Conservation (phyloP, 1,139 yeast species). For the Scheffersomyces parashehatae region DNA sequence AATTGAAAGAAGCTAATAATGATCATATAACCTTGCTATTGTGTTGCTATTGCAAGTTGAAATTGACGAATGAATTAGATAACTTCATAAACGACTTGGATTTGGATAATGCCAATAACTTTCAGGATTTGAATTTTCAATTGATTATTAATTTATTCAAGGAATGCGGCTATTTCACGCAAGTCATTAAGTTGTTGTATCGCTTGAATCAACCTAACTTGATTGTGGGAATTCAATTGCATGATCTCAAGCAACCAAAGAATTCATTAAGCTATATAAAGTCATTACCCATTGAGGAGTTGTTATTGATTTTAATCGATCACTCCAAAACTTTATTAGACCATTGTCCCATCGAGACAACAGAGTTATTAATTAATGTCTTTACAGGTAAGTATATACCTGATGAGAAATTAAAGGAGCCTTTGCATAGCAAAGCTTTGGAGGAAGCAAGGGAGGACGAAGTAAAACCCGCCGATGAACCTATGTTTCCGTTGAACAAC, state of each 20-base stretch:
- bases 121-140: constrained; percentile 62
- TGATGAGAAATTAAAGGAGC: constrained; percentile 6
- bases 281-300: constrained; percentile 75
- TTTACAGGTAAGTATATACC: constrained; percentile 85
- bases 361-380: constrained; percentile 76
- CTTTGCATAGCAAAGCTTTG: neutral
- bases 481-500: constrained; percentile 49
- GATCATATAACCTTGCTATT: constrained; percentile 83
- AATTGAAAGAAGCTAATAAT: constrained; percentile 53
- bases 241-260: constrained; percentile 63
- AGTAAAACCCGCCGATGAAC: constrained; percentile 4
- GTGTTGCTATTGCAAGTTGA: constrained; percentile 82
- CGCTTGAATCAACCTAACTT: constrained; percentile 71
- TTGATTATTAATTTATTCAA: constrained; percentile 72
- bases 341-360: constrained; percentile 74
- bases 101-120: constrained; percentile 18
- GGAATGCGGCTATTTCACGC: constrained; percentile 69
- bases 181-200: constrained; percentile 72
- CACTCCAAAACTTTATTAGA: constrained; percentile 69
- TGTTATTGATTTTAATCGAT: constrained; percentile 66
- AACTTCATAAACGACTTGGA: constrained; percentile 53
- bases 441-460: constrained; percentile 5
- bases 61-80: constrained; percentile 58
- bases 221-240: constrained; percentile 75
- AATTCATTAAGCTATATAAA: constrained; percentile 68